Base-by-base conservation (phyloP, 768 basidiomycete genomes). In the Atractiella rhizophila region DNA sequence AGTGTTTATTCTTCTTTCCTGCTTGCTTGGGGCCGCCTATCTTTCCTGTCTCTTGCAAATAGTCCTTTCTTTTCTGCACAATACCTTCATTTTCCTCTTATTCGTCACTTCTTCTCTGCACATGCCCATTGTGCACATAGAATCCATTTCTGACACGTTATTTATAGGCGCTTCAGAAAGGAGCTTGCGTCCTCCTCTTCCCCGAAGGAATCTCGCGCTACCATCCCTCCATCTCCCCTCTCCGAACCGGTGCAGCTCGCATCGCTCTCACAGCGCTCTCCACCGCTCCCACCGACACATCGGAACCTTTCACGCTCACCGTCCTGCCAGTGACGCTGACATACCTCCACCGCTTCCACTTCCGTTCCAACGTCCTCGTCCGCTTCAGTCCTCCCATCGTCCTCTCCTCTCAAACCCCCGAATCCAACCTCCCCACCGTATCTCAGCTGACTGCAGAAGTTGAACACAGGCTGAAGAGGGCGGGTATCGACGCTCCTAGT, bases 231-330 rank as follows among this genome's bases (percentile, higher is more conserved):
- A 76, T 86, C 39, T 76, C 80, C 4, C 78, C 81, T 3, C 57
- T 86, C 37, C 81, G 80, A 57, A 82, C 81, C 9, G 82, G 82
- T 57, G 81, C 79, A 19, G 76, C 81, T 5, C 69, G 82, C 33
- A 65, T 85, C 48, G 67, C 81, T 13, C 62, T 86, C 23, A 68
- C 73, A 12, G 66, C 71, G 37, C 74, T 79, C 56, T 64, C 67
- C 7, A 59, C 73, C 48, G 63, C 76, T 46, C 67, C 70, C 8
- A 64, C 71, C 39, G 39, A 20, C 7, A 4, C 19, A 32, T 26
- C 16, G n/a, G 7, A 16, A 24, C 16, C 35, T 23, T 46, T 48
- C 45, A 29, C 41, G 28, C 33, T 47, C 20, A 35, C 21, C 26
- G 38, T 43, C 2, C 25, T 42, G n/a, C 29, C 50, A 37, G 46